Percentiles rank a stretch among this genome's conserved stretches.
phyloP scores from a whole-genome alignment of 306 rosid genomes.

The Cicer yamashitae region DNA sequence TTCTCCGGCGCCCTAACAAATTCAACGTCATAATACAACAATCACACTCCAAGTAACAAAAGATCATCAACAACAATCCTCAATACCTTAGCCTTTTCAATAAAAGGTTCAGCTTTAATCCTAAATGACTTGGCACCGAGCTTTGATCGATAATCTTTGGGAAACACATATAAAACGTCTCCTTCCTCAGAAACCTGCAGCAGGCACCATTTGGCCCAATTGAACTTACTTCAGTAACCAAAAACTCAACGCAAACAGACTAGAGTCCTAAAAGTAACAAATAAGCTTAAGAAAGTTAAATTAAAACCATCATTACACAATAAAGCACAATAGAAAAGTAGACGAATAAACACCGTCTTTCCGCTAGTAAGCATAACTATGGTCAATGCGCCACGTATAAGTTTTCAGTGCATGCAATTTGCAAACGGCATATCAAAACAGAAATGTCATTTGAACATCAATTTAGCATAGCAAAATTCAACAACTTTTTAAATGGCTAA shows the following conservation, averaged over 20 bases:
- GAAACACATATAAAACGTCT: slow-evolving; percentile 87
- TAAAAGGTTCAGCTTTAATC: slow-evolving; percentile 76
- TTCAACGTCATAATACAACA: slow-evolving; percentile 27
- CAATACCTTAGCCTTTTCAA: slow-evolving; percentile 83
- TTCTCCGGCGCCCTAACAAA: slow-evolving; percentile 76
- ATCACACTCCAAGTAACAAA: slow-evolving; percentile 24
- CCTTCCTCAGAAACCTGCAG: slow-evolving; percentile 97
- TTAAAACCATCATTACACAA: neutral
- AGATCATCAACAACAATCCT: slow-evolving; percentile 31
- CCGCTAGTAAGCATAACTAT: neutral
- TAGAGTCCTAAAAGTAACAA: neutral
- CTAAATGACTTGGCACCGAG: slow-evolving; percentile 82
- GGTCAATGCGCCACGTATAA: neutral
- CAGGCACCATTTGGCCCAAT: slow-evolving; percentile 62
- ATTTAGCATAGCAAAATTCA: too few species aligned
- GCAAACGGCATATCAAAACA: neutral
- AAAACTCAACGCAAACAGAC: slow-evolving; percentile 45
- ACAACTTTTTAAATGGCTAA: too few species aligned
- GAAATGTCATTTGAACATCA: too few species aligned
- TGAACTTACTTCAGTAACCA: slow-evolving; percentile 45
- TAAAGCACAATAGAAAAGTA: neutral
- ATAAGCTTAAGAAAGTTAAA: neutral
- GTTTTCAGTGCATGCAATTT: neutral
- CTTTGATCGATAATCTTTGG: slow-evolving; percentile 81
- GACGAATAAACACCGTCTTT: neutral